phyloP scores from a whole-genome alignment of 2,329 filamentous ascomycete genomes.

The Fusarium odoratissimum region DNA sequence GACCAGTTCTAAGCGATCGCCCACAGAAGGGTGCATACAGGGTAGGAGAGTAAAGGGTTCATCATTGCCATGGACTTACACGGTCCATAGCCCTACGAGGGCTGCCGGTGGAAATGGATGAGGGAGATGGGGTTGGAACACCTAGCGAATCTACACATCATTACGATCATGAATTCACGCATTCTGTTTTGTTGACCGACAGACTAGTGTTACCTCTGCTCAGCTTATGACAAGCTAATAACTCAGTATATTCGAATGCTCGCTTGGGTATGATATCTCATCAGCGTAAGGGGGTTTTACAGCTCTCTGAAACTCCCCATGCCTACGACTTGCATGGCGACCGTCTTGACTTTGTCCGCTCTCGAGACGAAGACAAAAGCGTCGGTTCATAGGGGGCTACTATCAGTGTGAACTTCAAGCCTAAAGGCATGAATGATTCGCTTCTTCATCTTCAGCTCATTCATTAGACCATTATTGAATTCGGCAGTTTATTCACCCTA shows the following conservation, averaged over 20 bases:
- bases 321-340: not conserved
- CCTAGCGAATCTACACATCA: constrained; percentile 42
- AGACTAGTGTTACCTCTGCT: not conserved
- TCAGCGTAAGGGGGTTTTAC: not conserved
- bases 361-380: not conserved
- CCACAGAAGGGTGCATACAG: constrained; percentile 1
- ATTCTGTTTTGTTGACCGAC: constrained; percentile 22
- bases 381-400: too few species aligned
- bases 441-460: not conserved
- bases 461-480: not conserved
- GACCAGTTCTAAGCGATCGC: constrained; percentile 39
- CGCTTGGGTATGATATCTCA: not conserved
- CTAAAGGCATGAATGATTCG: not conserved
- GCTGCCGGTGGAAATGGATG: constrained; percentile 9
- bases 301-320: not conserved
- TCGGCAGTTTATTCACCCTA: not conserved
- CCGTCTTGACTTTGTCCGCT: not conserved
- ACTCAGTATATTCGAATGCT: not conserved
- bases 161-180: constrained; percentile 44
- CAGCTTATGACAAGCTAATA: not conserved
- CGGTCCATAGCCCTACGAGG: not conserved
- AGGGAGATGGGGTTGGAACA: constrained; percentile 21
- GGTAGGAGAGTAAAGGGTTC: constrained; percentile 1
- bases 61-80: constrained; percentile 2
- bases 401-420: not conserved